Evolutionary conservation across 768 basidiomycete genomes (phyloP).

Genomic region (Nidula microcarpa): DNA sequence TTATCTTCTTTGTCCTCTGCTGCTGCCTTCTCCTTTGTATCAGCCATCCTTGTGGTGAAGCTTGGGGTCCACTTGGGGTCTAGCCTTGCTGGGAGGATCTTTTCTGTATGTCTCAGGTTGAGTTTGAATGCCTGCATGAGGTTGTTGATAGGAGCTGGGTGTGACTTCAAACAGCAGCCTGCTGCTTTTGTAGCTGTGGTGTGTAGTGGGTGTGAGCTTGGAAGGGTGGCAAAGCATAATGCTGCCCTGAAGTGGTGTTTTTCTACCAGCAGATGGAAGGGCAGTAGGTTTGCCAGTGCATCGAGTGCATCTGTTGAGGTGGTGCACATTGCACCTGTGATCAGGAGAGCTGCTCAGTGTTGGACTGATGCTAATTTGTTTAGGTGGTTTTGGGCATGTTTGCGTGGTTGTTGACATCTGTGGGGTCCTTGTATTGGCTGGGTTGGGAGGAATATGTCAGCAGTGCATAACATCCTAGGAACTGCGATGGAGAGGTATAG

Average conservation of each 20-base stretch:
- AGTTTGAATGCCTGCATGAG: slow-evolving; percentile 2
- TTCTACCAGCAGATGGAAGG: slow-evolving; percentile 11
- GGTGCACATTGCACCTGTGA: slow-evolving; percentile 11
- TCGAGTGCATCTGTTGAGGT: slow-evolving; percentile 14
- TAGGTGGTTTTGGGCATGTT: not conserved
- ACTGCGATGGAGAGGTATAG: slow-evolving; percentile 20
- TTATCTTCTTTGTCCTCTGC: slow-evolving; percentile 3
- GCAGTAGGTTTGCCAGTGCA: slow-evolving; percentile 13
- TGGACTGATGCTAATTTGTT: slow-evolving; percentile 1
- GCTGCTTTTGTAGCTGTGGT: not conserved
- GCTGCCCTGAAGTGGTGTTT: slow-evolving; percentile 9
- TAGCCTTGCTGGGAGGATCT: slow-evolving; percentile 2
- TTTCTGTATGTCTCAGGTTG: slow-evolving; percentile 2
- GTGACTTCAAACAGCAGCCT: slow-evolving; percentile 1
- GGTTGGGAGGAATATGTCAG: slow-evolving; percentile 17
- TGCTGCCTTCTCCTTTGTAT: slow-evolving; percentile 6
- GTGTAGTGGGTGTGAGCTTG: slow-evolving; percentile 14
- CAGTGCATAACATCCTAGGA: slow-evolving; percentile 26
- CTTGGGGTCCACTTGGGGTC: not conserved
- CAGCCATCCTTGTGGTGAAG: slow-evolving; percentile 1
- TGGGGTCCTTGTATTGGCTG: not conserved
- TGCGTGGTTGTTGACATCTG: not conserved
- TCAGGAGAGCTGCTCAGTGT: slow-evolving; percentile 4
- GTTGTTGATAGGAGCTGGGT: slow-evolving; percentile 5
- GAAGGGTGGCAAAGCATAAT: slow-evolving; percentile 13